Percentiles rank a stretch among this genome's conserved stretches.
Conservation (phyloP, 2,329 filamentous ascomycete genomes). For the Aspergillus bombycis region DNA sequence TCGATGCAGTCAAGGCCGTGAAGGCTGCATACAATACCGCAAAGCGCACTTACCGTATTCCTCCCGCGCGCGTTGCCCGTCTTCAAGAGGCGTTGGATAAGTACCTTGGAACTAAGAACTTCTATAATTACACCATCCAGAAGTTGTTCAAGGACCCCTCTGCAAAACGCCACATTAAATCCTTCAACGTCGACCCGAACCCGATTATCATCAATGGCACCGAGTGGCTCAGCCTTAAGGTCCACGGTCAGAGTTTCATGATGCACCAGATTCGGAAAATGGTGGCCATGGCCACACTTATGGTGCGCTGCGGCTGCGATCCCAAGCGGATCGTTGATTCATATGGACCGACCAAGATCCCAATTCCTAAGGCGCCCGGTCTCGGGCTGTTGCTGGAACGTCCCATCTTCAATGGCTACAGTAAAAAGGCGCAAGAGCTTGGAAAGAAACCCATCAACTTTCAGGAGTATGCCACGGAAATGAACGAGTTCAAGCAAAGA, state of each 20-base stretch:
- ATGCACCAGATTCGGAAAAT: conserved; percentile 99
- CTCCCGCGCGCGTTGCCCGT: conserved; percentile 68
- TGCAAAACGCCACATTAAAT: conserved; percentile 88
- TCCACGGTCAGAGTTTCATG: conserved; percentile 99
- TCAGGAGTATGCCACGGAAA: conserved; percentile 72
- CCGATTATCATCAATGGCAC: conserved; percentile 88
- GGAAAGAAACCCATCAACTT: conserved; percentile 76
- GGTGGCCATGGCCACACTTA: conserved; percentile 87
- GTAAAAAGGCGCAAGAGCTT: conserved; percentile 63
- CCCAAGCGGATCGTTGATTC: conserved; percentile 71
- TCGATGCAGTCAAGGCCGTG: conserved; percentile 70
- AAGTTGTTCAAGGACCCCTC: conserved; percentile 81
- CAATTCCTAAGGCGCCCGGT: conserved; percentile 91
- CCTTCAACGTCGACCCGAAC: conserved; percentile 74
- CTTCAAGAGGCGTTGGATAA: conserved; percentile 74
- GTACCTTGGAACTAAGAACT: conserved; percentile 86
- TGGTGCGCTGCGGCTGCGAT: conserved; percentile 81
- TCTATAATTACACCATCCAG: conserved; percentile 96
- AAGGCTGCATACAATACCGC: conserved; percentile 80
- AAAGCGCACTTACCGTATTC: conserved; percentile 83
- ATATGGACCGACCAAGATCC: conserved; percentile 72
- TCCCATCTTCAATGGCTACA: conserved; percentile 90
- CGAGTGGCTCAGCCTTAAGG: conserved; percentile 93
- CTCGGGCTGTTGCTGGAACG: conserved; percentile 85
- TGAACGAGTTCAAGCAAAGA: conserved; percentile 85